These are phyloP conservation scores for Moniliophthora roreri DNA, from an alignment of 1,284 basidiomycete genomes.

Conservation along the genomic window DNA sequence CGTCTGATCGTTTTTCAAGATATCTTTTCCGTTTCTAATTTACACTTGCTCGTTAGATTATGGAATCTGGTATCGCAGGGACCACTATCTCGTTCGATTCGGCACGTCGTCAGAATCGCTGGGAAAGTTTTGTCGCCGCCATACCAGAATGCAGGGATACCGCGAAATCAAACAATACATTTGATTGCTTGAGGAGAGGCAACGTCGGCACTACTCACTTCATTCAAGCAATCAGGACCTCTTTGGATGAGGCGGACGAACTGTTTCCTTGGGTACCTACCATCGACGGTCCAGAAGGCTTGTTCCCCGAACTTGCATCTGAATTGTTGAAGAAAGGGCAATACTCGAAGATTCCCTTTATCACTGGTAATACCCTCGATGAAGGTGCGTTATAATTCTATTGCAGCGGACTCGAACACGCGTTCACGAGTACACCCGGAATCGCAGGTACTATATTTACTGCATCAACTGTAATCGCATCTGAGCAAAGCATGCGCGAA, in stretches of 20 bases:
- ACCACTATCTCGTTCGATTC: constrained; percentile 29
- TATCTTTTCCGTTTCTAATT: background rate
- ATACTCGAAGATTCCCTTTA: constrained; percentile 42
- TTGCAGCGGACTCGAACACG: background rate
- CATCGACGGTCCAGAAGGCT: constrained; percentile 39
- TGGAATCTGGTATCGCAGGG: constrained; percentile 42
- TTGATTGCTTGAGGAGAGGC: constrained; percentile 37
- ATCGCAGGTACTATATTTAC: background rate
- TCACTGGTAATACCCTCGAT: constrained; percentile 45
- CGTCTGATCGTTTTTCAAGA: constrained; percentile 15
- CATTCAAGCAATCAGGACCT: constrained; percentile 26
- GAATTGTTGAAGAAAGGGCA: constrained; percentile 29
- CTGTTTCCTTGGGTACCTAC: constrained; percentile 37
- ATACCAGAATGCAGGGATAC: constrained; percentile 31
- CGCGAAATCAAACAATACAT: constrained; percentile 25
- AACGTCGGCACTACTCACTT: constrained; percentile 36
- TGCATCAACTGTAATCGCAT: background rate
- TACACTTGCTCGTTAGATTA: constrained; percentile 35
- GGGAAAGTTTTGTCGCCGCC: constrained; percentile 39
- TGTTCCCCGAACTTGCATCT: constrained; percentile 41
- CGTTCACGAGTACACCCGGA: background rate
- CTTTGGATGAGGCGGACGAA: constrained; percentile 24
- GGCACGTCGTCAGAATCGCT: constrained; percentile 30
- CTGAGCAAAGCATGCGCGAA: constrained; percentile 18
- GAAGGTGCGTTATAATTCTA: constrained; percentile 33